These are phyloP conservation scores for Aspergillus jensenii DNA, from an alignment of 2,329 filamentous ascomycete genomes.

Conservation along the genomic window DNA sequence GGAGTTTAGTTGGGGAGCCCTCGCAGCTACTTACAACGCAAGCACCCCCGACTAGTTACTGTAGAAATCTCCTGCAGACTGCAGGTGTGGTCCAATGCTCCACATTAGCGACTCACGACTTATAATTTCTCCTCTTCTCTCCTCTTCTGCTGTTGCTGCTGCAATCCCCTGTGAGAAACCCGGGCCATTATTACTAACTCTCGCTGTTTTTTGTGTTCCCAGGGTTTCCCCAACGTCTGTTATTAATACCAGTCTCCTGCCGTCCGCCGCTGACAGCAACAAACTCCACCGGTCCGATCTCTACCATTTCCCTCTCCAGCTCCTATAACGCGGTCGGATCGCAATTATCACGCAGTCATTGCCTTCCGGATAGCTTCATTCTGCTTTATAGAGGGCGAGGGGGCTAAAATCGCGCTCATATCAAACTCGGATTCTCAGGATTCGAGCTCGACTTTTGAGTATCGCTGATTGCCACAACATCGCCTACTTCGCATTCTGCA, in stretches of 20 bases:
- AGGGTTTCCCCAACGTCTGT: background rate
- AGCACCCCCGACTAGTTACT: too few species aligned
- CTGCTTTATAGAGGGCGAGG: background rate
- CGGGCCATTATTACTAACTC: background rate
- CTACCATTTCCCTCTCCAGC: background rate
- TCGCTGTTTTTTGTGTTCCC: background rate
- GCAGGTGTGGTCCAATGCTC: background rate
- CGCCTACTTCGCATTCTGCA: background rate
- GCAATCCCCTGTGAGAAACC: background rate
- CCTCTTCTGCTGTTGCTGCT: background rate
- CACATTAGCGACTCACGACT: background rate
- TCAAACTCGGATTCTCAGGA: background rate
- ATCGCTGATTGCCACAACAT: background rate
- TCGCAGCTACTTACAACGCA: too few species aligned
- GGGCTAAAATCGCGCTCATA: background rate
- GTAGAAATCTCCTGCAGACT: background rate
- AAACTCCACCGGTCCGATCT: background rate
- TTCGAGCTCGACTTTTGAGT: background rate
- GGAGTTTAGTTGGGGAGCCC: too few species aligned
- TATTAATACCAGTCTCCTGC: background rate
- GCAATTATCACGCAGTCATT: background rate
- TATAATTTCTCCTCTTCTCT: conserved; percentile 16
- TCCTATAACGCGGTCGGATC: background rate
- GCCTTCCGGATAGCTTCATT: background rate
- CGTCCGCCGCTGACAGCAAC: background rate